phyloP scores from a whole-genome alignment of 441 rosid genomes.

The Pelargonium australe region DNA sequence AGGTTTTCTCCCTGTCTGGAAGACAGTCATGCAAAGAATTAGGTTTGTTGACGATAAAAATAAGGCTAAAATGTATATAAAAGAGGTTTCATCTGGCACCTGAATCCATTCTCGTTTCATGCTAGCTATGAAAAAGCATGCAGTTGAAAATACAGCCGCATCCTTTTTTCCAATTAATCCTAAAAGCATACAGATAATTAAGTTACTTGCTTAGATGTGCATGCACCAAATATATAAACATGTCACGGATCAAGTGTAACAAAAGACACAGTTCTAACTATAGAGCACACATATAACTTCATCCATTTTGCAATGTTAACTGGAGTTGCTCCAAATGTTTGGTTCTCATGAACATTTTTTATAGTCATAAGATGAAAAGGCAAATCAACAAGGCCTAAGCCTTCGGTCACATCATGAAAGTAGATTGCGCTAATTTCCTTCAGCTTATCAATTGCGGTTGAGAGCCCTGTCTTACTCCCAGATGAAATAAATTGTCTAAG shows the following conservation, averaged over 20 bases:
- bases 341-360: background rate
- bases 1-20: conserved; percentile 92
- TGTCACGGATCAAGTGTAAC: background rate
- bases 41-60: conserved; percentile 4
- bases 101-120: conserved; percentile 99
- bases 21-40: background rate
- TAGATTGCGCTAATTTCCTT: too few species aligned
- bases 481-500: background rate
- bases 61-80: conserved; percentile 9
- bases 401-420: too few species aligned
- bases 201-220: conserved; percentile 5
- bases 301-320: background rate
- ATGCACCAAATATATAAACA: background rate
- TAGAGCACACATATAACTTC: background rate
- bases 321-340: background rate
- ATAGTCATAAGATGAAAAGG: background rate
- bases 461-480: too few species aligned
- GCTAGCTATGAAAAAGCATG: conserved; percentile 72
- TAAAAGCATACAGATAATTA: conserved; percentile 28
- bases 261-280: background rate
- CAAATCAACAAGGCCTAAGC: background rate
- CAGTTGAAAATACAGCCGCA: conserved; percentile 45
- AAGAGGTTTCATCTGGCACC: conserved; percentile 12
- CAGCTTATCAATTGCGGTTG: too few species aligned
- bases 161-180: conserved; percentile 59